These are phyloP conservation scores for Kappamyces sp. DNA, from an alignment of 192 early-diverging fungal genomes.

Conservation along the genomic window DNA sequence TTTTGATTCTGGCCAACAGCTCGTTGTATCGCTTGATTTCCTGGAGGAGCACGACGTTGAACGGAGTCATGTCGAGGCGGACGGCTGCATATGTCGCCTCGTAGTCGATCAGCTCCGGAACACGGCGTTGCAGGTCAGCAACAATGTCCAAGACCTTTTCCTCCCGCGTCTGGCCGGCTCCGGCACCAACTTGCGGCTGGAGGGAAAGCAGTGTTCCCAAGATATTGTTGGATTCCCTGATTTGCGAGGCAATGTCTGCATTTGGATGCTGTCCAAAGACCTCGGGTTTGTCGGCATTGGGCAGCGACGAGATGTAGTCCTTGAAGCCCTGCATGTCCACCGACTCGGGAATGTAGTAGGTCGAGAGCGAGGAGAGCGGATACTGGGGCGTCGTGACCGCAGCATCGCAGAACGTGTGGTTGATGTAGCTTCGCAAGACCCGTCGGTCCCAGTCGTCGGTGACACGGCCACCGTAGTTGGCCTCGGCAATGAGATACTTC, in stretches of 20 bases:
- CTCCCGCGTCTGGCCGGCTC: constrained; percentile 37
- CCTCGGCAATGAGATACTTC: constrained; percentile 60
- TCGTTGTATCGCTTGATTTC: constrained; percentile 52
- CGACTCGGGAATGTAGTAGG: constrained; percentile 50
- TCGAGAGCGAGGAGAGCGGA: constrained; percentile 40
- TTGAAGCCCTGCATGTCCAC: constrained; percentile 30
- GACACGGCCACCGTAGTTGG: constrained; percentile 58
- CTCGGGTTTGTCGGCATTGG: constrained; percentile 53
- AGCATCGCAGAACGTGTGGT: constrained; percentile 49
- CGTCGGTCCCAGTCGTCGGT: constrained; percentile 61
- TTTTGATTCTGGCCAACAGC: constrained; percentile 38
- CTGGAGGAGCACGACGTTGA: constrained; percentile 54
- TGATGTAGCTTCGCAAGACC: constrained; percentile 56
- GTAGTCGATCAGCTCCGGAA: constrained; percentile 54
- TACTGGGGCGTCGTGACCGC: constrained; percentile 44
- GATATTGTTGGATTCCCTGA: constrained; percentile 47
- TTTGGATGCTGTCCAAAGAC: constrained; percentile 64
- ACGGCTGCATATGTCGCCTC: constrained; percentile 42
- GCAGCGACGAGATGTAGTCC: constrained; percentile 51
- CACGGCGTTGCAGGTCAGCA: constrained; percentile 38
- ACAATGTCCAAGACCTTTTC: constrained; percentile 48
- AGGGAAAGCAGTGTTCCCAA: constrained; percentile 45
- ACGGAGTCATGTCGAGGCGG: constrained; percentile 45
- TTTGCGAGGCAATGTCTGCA: constrained; percentile 58
- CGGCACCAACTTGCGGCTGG: constrained; percentile 44